Evolutionary conservation across 1,139 yeast genomes (phyloP), one percentile per base, ranked within the genome.

Genomic region (Geotrichum klebahnii): DNA sequence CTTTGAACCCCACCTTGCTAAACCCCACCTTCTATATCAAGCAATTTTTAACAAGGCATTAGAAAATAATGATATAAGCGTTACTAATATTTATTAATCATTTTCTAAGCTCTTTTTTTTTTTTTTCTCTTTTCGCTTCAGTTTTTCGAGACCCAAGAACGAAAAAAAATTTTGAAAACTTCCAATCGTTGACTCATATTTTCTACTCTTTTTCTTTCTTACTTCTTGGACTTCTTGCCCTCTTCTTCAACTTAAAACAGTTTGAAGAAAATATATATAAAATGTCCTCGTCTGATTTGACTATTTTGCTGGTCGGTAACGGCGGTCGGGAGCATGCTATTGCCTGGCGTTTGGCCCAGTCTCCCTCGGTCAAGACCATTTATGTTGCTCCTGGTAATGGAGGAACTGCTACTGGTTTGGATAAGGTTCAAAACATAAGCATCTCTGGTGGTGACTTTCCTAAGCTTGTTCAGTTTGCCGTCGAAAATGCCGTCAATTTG

Each of bases 321-420:
- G 99, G 99, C 65, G 99, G 98, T 61, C 89, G 99, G 75, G 99
- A 94, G 71, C 97, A 92, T 68, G 97, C 98, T 50, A 77, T 94
- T 58, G 85, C 88, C 17, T 90, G 97, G 97, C 86, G 84, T 65
- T 78, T 94, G 59, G 74, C 85, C 38, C 94, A 88, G 69, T 87
- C 96, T 29, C 71, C 80, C 35, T 69, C 79, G 36, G 96, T 89
- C 40, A 71, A 73, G 55, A 77, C 79, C 56, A 83, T 94, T 60
- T 94, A 67, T 62, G 96, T 92, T 49, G 96, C 97, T 26, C 97
- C 97, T 58, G 98, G 98, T 55, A 94, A 92, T 65, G 98, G 97
- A 51, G 98, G 97, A 48, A 89, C 96, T 37, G 76, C 78, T 29
- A 64, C 75, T 22, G 69, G 73, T 33, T 54, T 66, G 26, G 66